phyloP scores from a whole-genome alignment of 2,329 filamentous ascomycete species.

The Tolypocladium inflatum region DNA sequence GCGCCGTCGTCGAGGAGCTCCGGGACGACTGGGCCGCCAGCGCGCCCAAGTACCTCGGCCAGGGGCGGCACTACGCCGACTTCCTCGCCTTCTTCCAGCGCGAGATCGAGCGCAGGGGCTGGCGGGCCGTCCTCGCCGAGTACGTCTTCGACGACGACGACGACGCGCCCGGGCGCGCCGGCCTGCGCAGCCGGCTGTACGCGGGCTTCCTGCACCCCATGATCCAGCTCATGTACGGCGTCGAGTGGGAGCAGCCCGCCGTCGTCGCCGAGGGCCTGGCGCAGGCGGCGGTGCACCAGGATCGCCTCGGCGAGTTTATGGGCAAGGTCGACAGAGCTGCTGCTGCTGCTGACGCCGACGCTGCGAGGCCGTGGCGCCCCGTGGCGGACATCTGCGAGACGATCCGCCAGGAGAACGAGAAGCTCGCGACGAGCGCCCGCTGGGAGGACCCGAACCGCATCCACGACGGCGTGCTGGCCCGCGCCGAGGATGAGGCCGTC shows the following conservation, averaged over 20 bases:
- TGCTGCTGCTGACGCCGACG: conserved; percentile 2
- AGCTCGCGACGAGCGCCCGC: conserved; percentile 40
- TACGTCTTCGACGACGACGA: conserved; percentile 58
- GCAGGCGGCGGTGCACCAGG: conserved; percentile 60
- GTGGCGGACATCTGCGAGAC: conserved; percentile 50
- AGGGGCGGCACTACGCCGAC: conserved; percentile 55
- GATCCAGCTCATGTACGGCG: conserved; percentile 76
- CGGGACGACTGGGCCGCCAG: conserved; percentile 36
- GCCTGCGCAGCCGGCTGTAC: conserved; percentile 60
- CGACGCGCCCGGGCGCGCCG: conserved; percentile 55
- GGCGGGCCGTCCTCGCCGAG: conserved; percentile 51
- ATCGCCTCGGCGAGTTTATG: conserved; percentile 46
- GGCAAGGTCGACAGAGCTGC: conserved; percentile 39
- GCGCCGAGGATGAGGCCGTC: conserved; percentile 55
- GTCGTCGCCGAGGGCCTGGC: conserved; percentile 74
- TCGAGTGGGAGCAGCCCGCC: conserved; percentile 75
- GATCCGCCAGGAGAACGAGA: conserved; percentile 40
- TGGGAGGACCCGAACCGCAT: conserved; percentile 53
- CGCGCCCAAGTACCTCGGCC: conserved; percentile 52
- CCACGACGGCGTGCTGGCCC: conserved; percentile 55
- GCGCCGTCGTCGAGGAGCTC: conserved; percentile 44
- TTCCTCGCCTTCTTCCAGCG: conserved; percentile 69
- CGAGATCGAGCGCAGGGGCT: conserved; percentile 56
- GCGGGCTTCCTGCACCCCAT: conserved; percentile 66
- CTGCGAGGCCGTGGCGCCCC: conserved; percentile 9